A percentile compares a stretch with the other conserved stretches of the same genome.
phyloP scores from a whole-genome alignment of 2,329 filamentous ascomycete genomes.

The Talaromyces sp. region DNA sequence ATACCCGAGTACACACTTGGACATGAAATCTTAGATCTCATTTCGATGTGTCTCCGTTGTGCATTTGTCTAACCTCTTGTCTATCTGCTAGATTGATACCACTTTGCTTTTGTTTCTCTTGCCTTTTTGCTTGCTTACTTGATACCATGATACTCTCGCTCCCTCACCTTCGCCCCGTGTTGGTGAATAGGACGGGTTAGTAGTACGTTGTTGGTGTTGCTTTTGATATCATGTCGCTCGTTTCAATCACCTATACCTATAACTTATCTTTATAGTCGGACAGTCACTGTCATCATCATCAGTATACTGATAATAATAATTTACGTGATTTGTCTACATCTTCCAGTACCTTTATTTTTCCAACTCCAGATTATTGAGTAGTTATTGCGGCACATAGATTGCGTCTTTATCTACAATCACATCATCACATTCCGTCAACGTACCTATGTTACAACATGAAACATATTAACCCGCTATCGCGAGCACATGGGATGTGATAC shows the following conservation, averaged over 20 bases:
- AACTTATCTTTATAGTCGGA: constrained; percentile 4
- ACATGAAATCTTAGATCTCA: constrained; percentile 12
- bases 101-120: constrained; percentile 11
- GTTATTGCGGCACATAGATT: neutral
- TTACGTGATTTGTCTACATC: constrained; percentile 3
- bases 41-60: constrained; percentile 23
- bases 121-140: neutral
- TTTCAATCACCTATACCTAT: constrained; percentile 1
- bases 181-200: neutral
- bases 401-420: neutral
- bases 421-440: neutral
- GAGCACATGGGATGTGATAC: constrained; percentile 51
- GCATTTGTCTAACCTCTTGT: constrained; percentile 7
- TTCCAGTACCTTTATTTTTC: neutral
- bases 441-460: neutral
- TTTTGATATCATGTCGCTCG: constrained; percentile 10
- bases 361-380: neutral
- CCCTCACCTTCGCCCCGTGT: neutral
- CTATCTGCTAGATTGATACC: constrained; percentile 35
- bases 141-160: constrained; percentile 5
- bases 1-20: constrained; percentile 21
- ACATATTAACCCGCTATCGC: constrained; percentile 14
- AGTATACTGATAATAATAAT: constrained; percentile 17
- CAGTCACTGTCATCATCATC: neutral
- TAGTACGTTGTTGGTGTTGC: neutral